Evolutionary conservation across 306 rosid genomes (phyloP).

Genomic region (Quercus glauca): DNA sequence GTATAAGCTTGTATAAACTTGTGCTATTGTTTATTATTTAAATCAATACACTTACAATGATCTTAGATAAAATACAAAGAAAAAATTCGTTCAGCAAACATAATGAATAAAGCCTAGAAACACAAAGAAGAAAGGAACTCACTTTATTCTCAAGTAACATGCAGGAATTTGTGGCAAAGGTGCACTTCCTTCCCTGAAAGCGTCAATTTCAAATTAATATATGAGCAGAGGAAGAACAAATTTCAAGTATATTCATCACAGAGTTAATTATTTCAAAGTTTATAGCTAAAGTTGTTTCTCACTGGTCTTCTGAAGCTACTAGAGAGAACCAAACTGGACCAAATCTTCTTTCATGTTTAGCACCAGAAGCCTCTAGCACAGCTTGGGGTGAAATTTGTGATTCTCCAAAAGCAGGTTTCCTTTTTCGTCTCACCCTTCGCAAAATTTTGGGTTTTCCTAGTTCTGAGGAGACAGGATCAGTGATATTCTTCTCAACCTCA

Average conservation of each 20-base stretch:
- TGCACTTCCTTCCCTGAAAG: slow-evolving; percentile 68
- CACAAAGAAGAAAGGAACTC: slow-evolving; percentile 26
- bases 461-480: slow-evolving; percentile 40
- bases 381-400: slow-evolving; percentile 47
- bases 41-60: background rate
- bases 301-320: slow-evolving; percentile 71
- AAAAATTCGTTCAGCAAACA: background rate
- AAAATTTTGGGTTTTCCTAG: slow-evolving; percentile 53
- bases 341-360: slow-evolving; percentile 38
- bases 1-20: background rate
- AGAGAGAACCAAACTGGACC: slow-evolving; percentile 86
- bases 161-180: slow-evolving; percentile 62
- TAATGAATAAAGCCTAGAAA: background rate
- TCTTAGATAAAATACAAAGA: background rate
- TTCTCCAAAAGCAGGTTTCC: slow-evolving; percentile 50
- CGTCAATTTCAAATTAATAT: slow-evolving; percentile 20
- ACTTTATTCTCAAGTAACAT: slow-evolving; percentile 65
- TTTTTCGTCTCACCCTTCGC: slow-evolving; percentile 70
- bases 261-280: slow-evolving; percentile 6
- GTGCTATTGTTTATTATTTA: background rate
- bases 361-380: slow-evolving; percentile 53
- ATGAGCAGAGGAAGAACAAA: background rate
- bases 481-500: slow-evolving; percentile 55
- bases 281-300: slow-evolving; percentile 39
- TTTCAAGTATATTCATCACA: background rate